Evolutionary conservation across 2,329 filamentous ascomycete genomes (phyloP).

Genomic region (Colletotrichum noveboracense): DNA sequence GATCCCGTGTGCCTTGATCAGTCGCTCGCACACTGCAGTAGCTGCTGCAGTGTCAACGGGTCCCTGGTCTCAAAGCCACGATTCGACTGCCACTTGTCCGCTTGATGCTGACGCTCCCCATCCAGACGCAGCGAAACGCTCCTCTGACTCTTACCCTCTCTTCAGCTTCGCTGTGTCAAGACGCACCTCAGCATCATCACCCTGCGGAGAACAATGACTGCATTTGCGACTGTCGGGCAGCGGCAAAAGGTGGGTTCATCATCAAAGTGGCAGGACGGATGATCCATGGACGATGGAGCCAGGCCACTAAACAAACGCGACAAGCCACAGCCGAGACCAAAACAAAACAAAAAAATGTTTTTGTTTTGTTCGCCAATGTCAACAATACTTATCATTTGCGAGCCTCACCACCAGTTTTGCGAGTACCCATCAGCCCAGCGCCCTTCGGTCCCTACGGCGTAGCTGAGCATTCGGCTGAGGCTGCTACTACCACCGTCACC

Average conservation of each 20-base stretch:
- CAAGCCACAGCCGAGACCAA: slow-evolving; percentile 20
- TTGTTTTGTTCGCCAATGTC: neutral
- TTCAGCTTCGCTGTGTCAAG: neutral
- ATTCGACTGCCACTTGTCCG: slow-evolving; percentile 18
- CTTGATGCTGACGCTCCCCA: neutral
- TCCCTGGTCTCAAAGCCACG: slow-evolving; percentile 11
- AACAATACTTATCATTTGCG: neutral
- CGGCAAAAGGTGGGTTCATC: slow-evolving; percentile 9
- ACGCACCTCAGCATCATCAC: neutral
- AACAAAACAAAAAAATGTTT: slow-evolving; percentile 16
- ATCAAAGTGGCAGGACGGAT: slow-evolving; percentile 15
- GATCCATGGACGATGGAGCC: slow-evolving; percentile 11
- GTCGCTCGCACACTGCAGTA: slow-evolving; percentile 8
- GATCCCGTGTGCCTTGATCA: slow-evolving; percentile 3
- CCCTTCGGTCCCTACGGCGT: neutral
- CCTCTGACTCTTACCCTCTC: neutral
- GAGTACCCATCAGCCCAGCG: neutral
- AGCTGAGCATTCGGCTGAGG: neutral
- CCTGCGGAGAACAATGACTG: neutral
- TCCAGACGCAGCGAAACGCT: neutral
- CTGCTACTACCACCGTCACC: slow-evolving; percentile 3
- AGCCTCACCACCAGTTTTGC: neutral
- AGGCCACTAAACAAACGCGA: slow-evolving; percentile 21
- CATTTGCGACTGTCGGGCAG: slow-evolving; percentile 1
- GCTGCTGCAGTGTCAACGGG: slow-evolving; percentile 6